Percentiles rank a stretch among this genome's conserved stretches.
Evolutionary conservation across 1,284 basidiomycete genomes (phyloP).

Genomic region (Leccinum glutinopallens): DNA sequence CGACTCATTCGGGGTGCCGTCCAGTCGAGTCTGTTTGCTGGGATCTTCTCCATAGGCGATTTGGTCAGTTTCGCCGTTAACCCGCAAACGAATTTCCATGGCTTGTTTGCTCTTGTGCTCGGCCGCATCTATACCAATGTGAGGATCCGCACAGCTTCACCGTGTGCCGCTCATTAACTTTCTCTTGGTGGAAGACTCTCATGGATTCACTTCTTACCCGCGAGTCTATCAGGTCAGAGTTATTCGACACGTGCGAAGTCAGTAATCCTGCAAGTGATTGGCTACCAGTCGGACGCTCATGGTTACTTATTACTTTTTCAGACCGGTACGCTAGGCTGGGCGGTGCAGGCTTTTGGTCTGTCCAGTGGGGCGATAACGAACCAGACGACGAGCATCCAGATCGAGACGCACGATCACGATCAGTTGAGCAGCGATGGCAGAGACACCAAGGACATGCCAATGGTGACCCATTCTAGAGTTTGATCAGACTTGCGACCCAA

Average conservation of each 20-base stretch:
- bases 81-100: neutral
- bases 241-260: neutral
- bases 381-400: neutral
- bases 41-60: neutral
- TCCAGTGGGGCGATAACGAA: neutral
- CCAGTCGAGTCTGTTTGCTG: neutral
- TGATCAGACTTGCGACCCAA: neutral
- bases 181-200: neutral
- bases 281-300: neutral
- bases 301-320: neutral
- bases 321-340: neutral
- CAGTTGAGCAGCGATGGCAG: neutral
- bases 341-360: neutral
- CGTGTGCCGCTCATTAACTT: neutral
- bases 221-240: neutral
- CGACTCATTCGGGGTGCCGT: neutral
- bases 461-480: neutral
- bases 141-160: neutral
- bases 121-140: constrained; percentile 2
- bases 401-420: neutral
- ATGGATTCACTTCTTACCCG: constrained; percentile 1
- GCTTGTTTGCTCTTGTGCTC: neutral
- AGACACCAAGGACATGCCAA: neutral
- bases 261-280: neutral
- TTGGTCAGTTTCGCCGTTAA: neutral